These are phyloP conservation scores for Aegilops speltoides DNA, from an alignment of 176 grass and related monocot genomes.

Conservation along the genomic window DNA sequence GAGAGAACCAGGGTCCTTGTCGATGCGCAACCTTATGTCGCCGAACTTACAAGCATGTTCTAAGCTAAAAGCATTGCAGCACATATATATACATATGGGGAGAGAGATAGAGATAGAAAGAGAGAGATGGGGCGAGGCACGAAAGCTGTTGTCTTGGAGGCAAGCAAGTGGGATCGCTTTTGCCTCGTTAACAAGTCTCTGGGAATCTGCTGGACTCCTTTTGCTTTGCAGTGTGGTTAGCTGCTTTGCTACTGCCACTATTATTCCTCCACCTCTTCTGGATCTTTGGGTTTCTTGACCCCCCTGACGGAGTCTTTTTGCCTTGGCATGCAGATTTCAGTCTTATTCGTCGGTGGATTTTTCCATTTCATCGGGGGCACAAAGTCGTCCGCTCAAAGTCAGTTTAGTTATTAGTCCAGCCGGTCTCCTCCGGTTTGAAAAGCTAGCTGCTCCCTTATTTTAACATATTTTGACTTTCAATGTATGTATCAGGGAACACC, in stretches of 20 bases:
- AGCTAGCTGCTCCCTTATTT: too few relatives aligned
- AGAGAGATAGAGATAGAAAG: not conserved
- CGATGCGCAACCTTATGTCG: not conserved
- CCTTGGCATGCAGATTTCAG: not conserved
- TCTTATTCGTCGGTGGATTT: not conserved
- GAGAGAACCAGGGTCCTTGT: not conserved
- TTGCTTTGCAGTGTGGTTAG: constrained; percentile 23
- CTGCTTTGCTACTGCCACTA: not conserved
- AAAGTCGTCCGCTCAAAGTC: too few relatives aligned
- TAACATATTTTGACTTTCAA: too few relatives aligned
- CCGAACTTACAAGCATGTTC: not conserved
- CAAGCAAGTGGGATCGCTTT: constrained; percentile 57
- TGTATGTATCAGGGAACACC: too few relatives aligned
- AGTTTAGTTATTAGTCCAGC: too few relatives aligned
- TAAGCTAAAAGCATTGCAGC: constrained; percentile 25
- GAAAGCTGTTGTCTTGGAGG: constrained; percentile 27
- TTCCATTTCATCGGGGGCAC: too few relatives aligned
- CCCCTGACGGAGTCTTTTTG: not conserved
- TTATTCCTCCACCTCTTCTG: constrained; percentile 10
- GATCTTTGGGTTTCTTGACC: not conserved
- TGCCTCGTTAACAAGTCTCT: constrained; percentile 35
- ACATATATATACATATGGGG: constrained; percentile 2
- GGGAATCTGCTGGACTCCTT: constrained; percentile 37
- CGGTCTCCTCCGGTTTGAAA: too few relatives aligned
- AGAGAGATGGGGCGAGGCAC: not conserved